Evolutionary conservation across 208 protist species (phyloP), one percentile per base, ranked within the genome.

Genomic region (Leishmania braziliensis): DNA sequence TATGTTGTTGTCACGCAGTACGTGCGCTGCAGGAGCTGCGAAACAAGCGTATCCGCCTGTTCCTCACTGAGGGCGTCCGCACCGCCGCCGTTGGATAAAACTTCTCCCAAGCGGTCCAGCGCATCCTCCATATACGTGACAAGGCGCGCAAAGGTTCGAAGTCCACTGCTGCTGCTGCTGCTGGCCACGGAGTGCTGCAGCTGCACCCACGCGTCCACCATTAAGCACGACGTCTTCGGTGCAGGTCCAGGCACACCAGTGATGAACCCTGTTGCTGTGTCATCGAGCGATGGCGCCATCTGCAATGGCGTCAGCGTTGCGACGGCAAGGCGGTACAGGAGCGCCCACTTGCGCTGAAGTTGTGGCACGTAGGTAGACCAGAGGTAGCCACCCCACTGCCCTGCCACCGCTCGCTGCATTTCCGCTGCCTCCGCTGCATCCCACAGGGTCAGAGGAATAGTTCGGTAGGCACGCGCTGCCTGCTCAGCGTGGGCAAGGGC

Each of bases 331-430:
- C 65, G 60, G 65, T 82, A 75, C 12, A 81, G 18, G 6, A 85
- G 73, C 48, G 75, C 46, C 82, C 82, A 85, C 77, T 85, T 85
- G n/a, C 77, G 82, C 56, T 76, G 82, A 72, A 85, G 77, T 48
- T 76, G 72, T 4, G 82, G 82, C 33, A 76, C 73, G 82, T 85
- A 85, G 5, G 70, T 58, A 56, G 26, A 75, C 77, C 82, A 81
- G 26, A 85, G 54, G 48, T 85, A 85, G 53, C 39, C 16, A 39
- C 62, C 73, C 82, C 77, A 85, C 65, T 85, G 50, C 63, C 43
- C 56, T 33, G 73, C 54, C 5, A 82, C 29, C 12, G 82, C 82
- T 16, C 39, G 39, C 76, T 79, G 69, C 78, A 76, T 75, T 29
- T 81, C 82, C 0, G 50, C 77, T 36, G 56, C 53, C 50, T 85